phyloP scores from a whole-genome alignment of 805 yeast species.

The Candida pini region DNA sequence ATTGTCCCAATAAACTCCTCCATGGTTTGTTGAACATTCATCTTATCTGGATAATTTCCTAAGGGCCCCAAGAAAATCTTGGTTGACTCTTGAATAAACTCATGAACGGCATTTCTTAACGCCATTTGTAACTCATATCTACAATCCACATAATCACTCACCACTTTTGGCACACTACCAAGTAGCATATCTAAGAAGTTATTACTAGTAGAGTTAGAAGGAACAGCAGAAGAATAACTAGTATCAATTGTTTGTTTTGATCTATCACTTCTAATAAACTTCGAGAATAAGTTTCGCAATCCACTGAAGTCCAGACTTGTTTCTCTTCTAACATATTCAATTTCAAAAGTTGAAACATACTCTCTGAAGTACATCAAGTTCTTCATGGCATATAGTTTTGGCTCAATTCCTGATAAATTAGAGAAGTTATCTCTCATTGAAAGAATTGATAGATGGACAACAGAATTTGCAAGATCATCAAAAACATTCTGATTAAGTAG shows the following conservation, averaged over 20 bases:
- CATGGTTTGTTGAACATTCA: slow-evolving; percentile 12
- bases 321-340: slow-evolving; percentile 68
- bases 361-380: slow-evolving; percentile 66
- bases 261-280: slow-evolving; percentile 25
- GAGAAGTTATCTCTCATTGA: slow-evolving; percentile 54
- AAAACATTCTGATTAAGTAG: slow-evolving; percentile 71
- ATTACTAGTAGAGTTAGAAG: slow-evolving; percentile 5
- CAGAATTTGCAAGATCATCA: slow-evolving; percentile 83
- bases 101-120: slow-evolving; percentile 63
- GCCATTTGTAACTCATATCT: slow-evolving; percentile 65
- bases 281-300: slow-evolving; percentile 39
- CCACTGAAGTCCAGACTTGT: slow-evolving; percentile 80
- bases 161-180: slow-evolving; percentile 73
- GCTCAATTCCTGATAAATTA: slow-evolving; percentile 47
- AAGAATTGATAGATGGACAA: slow-evolving; percentile 69
- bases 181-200: slow-evolving; percentile 23
- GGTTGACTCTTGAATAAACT: slow-evolving; percentile 57
- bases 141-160: slow-evolving; percentile 77
- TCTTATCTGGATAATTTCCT: slow-evolving; percentile 11
- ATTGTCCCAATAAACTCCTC: slow-evolving; percentile 43
- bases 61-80: slow-evolving; percentile 44
- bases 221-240: slow-evolving; percentile 12
- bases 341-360: slow-evolving; percentile 71
- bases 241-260: slow-evolving; percentile 16
- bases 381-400: slow-evolving; percentile 62